phyloP scores from a whole-genome alignment of 1,284 basidiomycete genomes.

The Ceratobasidium sp. region DNA sequence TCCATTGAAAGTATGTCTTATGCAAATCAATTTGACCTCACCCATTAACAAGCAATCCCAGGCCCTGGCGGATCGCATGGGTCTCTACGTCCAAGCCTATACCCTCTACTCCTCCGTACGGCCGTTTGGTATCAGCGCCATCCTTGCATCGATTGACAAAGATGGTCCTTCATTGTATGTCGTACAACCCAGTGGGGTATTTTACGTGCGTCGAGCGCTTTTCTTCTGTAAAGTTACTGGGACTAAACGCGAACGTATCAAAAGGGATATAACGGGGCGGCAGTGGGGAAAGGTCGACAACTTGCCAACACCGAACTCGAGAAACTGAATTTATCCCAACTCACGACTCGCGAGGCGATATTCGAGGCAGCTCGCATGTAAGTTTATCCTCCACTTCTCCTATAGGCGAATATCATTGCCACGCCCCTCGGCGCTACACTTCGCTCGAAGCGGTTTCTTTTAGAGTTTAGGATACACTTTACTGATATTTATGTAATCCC shows the following conservation, averaged over 20 bases:
- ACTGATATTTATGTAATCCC: not conserved
- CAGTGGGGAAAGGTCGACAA: constrained; percentile 96
- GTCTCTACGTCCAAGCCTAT: constrained; percentile 93
- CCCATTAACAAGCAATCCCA: constrained; percentile 56
- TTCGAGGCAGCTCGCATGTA: constrained; percentile 95
- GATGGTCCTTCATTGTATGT: constrained; percentile 90
- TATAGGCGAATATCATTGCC: not conserved
- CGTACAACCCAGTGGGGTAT: constrained; percentile 95
- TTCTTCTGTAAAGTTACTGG: not conserved
- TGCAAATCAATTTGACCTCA: not conserved
- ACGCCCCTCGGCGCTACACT: not conserved
- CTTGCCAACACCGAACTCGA: constrained; percentile 98
- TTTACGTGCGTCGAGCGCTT: constrained; percentile 71
- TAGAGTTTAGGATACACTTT: not conserved
- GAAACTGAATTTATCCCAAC: constrained; percentile 87
- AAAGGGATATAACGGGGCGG: constrained; percentile 92
- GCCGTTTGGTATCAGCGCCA: constrained; percentile 95
- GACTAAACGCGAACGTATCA: constrained; percentile 4
- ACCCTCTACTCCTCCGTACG: constrained; percentile 98
- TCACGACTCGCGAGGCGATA: constrained; percentile 88
- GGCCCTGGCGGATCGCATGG: constrained; percentile 87
- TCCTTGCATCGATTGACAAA: constrained; percentile 92
- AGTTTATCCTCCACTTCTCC: constrained; percentile 56
- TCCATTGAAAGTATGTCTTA: constrained; percentile 77
- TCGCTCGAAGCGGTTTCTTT: not conserved